Percentiles rank a stretch among this genome's conserved stretches.
Conservation (phyloP, 305 asterid species). For the Fraxinus angustifolia region DNA sequence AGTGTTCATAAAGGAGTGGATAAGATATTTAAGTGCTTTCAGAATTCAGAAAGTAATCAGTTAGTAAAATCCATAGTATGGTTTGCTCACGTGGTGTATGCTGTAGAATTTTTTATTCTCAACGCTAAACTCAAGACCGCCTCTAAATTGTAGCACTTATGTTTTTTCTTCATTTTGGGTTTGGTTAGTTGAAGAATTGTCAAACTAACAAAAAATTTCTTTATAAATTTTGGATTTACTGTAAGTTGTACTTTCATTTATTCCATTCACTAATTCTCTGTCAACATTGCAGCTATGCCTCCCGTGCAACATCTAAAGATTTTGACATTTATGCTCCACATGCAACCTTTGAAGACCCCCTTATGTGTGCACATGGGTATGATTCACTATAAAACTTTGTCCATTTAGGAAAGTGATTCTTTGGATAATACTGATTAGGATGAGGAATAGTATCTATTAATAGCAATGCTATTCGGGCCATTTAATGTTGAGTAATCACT, state of each 20-base stretch:
- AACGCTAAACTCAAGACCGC: not conserved
- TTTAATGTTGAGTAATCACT: not conserved
- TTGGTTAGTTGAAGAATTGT: not conserved
- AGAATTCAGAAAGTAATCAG: not conserved
- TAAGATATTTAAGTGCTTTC: not conserved
- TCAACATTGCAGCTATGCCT: constrained; percentile 59
- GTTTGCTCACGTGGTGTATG: not conserved
- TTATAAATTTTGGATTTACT: not conserved
- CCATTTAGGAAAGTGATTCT: not conserved
- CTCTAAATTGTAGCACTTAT: not conserved
- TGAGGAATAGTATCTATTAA: not conserved
- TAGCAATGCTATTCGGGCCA: not conserved
- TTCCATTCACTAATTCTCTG: constrained; percentile 1
- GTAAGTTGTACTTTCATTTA: not conserved
- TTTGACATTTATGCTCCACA: constrained; percentile 74
- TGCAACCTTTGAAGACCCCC: constrained; percentile 89
- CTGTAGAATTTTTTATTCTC: not conserved
- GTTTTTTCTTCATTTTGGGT: not conserved
- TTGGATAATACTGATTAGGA: not conserved
- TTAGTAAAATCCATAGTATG: not conserved
- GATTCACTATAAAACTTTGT: constrained; percentile 1
- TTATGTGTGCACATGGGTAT: constrained; percentile 81
- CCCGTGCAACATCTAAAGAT: constrained; percentile 60
- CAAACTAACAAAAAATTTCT: not conserved
- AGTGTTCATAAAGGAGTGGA: not conserved